A percentile compares a stretch with the other conserved stretches of the same genome.
phyloP scores from a whole-genome alignment of 2,329 filamentous ascomycete genomes.

The Chaetomium sp. region DNA sequence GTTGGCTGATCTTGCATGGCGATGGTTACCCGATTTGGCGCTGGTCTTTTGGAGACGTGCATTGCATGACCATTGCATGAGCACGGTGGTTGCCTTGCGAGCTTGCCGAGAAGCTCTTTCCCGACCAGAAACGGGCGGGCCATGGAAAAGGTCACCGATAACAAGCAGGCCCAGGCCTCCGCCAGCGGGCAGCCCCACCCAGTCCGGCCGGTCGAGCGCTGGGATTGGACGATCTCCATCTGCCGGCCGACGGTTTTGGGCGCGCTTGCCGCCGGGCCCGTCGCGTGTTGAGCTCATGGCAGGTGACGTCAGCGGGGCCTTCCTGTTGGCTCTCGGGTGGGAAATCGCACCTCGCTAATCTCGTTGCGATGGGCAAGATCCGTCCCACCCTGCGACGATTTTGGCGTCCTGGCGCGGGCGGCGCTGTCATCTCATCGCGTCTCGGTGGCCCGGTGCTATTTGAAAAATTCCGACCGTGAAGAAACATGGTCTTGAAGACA shows the following conservation, averaged over 20 bases:
- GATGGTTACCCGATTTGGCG: constrained; percentile 3
- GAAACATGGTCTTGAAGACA: too few relatives aligned
- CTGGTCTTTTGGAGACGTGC: not conserved
- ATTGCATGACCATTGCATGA: not conserved
- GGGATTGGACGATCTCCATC: not conserved
- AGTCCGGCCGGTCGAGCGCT: not conserved
- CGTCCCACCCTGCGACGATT: not conserved
- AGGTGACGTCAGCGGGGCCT: constrained; percentile 8
- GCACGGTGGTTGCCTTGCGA: constrained; percentile 5
- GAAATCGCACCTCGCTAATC: constrained; percentile 10
- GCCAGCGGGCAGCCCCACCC: too few relatives aligned
- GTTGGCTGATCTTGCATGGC: constrained; percentile 9
- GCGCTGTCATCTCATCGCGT: too few relatives aligned
- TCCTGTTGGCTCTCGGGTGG: constrained; percentile 3
- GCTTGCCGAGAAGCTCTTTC: not conserved
- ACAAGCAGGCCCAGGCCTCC: too few relatives aligned
- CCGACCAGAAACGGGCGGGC: not conserved
- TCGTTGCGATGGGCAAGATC: constrained; percentile 4
- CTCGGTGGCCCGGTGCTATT: too few relatives aligned
- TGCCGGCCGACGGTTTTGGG: not conserved
- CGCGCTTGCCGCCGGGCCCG: constrained; percentile 8
- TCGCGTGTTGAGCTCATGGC: constrained; percentile 8
- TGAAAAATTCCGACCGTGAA: too few relatives aligned
- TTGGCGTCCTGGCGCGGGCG: not conserved
- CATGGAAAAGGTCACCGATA: too few relatives aligned